A percentile compares a stretch with the other conserved stretches of the same genome.
These are phyloP conservation scores for Cadophora sp. DNA, from an alignment of 2,329 filamentous ascomycete genomes.

Conservation along the genomic window DNA sequence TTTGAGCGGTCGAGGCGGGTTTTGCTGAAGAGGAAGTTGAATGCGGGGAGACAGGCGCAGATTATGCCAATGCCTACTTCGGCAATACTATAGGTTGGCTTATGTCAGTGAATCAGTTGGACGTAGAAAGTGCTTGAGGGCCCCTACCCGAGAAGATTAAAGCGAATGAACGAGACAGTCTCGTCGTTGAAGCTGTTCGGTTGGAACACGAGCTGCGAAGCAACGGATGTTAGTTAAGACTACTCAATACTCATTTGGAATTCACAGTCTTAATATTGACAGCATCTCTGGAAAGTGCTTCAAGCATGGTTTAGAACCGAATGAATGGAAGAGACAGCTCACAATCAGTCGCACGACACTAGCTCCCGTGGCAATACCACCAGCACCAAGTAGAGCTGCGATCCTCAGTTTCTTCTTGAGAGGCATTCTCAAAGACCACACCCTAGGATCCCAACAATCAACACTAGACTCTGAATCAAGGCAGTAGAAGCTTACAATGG, in stretches of 20 bases:
- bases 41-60: constrained; percentile 15
- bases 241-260: too few species aligned
- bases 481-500: constrained; percentile 39
- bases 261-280: too few species aligned
- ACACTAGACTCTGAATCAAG: not conserved
- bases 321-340: not conserved
- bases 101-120: not conserved
- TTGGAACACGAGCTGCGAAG: constrained; percentile 19
- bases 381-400: constrained; percentile 20
- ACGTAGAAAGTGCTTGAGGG: too few species aligned
- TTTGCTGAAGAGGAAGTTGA: constrained; percentile 17
- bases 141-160: constrained; percentile 23
- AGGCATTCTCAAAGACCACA: constrained; percentile 45
- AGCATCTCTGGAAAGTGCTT: too few species aligned
- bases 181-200: constrained; percentile 22
- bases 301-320: too few species aligned
- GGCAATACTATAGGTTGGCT: not conserved
- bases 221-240: not conserved
- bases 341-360: constrained; percentile 22
- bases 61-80: constrained; percentile 20
- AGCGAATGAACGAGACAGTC: constrained; percentile 23
- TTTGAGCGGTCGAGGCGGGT: not conserved
- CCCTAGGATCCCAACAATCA: constrained; percentile 11
- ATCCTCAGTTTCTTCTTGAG: constrained; percentile 39
- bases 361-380: constrained; percentile 18